These are phyloP conservation scores for Centrapalus pauciflorus DNA, from an alignment of 129 eudicot species.

Conservation along the genomic window DNA sequence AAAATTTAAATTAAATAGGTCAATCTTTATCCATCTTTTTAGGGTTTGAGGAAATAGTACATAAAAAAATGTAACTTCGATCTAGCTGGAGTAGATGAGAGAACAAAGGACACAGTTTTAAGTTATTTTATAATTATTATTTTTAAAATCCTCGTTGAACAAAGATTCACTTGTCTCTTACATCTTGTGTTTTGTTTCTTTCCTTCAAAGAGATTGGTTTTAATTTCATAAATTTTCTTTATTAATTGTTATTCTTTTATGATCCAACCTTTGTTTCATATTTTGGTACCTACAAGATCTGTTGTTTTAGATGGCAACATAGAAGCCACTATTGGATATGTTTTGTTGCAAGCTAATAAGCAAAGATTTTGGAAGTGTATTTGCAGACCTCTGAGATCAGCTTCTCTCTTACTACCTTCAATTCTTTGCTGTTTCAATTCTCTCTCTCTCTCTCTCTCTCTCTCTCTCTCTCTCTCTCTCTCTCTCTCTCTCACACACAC, in stretches of 20 bases:
- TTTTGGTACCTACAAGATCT: conserved; percentile 41
- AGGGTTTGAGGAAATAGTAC: conserved; percentile 22
- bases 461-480: conserved; percentile 22
- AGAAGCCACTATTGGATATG: conserved; percentile 31
- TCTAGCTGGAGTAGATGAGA: conserved; percentile 23
- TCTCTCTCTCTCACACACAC: conserved; percentile 25
- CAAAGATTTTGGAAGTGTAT: conserved; percentile 41
- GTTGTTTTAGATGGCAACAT: conserved; percentile 37
- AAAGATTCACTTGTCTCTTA: conserved; percentile 35
- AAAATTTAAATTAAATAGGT: conserved; percentile 15
- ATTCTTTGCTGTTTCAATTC: conserved; percentile 36
- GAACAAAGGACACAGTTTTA: conserved; percentile 28
- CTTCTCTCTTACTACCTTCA: conserved; percentile 42
- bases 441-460: conserved; percentile 31
- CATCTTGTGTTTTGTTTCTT: conserved; percentile 22
- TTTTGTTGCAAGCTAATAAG: conserved; percentile 41
- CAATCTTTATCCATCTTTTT: neutral
- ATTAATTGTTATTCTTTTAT: conserved; percentile 27
- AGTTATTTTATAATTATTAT: conserved; percentile 14
- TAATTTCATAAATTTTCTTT: neutral
- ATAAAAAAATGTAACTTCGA: conserved; percentile 11
- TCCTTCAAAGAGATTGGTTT: conserved; percentile 19
- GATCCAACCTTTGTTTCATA: conserved; percentile 37
- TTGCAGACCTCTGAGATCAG: conserved; percentile 57
- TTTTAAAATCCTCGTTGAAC: conserved; percentile 9